Conservation (phyloP, 352 stramenopile species). For the Globisporangium paroecandrum region DNA sequence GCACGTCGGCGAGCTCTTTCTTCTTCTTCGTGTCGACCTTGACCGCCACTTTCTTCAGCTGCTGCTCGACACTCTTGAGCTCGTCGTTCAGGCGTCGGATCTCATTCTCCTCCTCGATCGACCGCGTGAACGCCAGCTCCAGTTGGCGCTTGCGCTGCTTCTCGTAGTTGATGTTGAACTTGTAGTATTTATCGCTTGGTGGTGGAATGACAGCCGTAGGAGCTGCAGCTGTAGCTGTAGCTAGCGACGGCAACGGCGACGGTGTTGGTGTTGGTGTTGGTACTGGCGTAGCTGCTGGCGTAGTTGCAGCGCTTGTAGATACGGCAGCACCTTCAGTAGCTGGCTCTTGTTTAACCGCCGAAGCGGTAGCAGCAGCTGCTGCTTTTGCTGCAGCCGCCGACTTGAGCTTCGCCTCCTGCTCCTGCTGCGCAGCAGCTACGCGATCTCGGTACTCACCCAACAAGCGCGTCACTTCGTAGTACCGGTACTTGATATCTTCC, state of each 20-base stretch:
- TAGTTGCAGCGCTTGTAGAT: conserved; percentile 3
- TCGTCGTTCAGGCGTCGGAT: conserved; percentile 56
- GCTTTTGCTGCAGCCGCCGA: not conserved
- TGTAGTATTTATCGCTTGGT: conserved; percentile 31
- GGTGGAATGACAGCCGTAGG: not conserved
- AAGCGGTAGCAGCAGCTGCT: not conserved
- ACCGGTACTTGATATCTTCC: conserved; percentile 73
- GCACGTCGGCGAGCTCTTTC: conserved; percentile 61
- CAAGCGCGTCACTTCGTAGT: conserved; percentile 55
- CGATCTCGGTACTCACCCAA: conserved; percentile 38
- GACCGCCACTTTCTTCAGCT: conserved; percentile 65
- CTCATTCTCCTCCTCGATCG: conserved; percentile 62
- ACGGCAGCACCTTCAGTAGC: not conserved
- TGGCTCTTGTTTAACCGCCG: conserved; percentile 4
- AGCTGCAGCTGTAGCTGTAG: not conserved
- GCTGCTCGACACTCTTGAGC: conserved; percentile 50
- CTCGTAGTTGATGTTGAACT: conserved; percentile 66
- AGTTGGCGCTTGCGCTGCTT: conserved; percentile 70
- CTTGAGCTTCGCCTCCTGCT: not conserved
- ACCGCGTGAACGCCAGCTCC: conserved; percentile 59
- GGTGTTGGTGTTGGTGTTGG: not conserved
- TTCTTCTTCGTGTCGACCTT: conserved; percentile 69
- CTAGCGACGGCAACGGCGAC: not conserved
- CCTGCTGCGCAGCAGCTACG: not conserved
- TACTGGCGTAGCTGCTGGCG: conserved; percentile 10